phyloP scores from a whole-genome alignment of 1,284 basidiomycete species.

The Austroboletus rostrupii region DNA sequence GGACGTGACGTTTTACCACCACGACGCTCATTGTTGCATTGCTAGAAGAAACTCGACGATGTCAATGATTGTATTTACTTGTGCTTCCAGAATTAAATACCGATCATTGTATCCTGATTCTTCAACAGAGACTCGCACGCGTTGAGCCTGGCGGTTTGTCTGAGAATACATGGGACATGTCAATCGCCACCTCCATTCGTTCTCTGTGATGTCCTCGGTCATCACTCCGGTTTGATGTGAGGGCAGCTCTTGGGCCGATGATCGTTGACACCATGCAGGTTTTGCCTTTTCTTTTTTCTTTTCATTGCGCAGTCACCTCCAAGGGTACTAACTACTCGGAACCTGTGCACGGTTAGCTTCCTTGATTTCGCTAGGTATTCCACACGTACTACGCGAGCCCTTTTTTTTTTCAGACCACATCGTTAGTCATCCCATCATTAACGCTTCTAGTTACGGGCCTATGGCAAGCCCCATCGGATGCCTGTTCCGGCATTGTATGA shows the following conservation, averaged over 20 bases:
- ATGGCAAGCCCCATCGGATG: no score
- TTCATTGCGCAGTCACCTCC: neutral
- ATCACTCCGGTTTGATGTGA: neutral
- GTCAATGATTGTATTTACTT: slow-evolving; percentile 8
- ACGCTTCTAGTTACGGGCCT: no score
- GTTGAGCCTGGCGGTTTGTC: no score
- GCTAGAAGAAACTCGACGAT: neutral
- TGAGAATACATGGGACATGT: no score
- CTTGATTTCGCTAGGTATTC: no score
- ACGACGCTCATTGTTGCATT: neutral
- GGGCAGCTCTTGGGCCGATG: neutral
- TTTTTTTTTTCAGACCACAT: no score
- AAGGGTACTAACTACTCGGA: neutral
- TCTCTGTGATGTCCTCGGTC: no score
- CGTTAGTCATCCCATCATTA: no score
- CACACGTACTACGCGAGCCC: no score
- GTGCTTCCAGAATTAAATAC: slow-evolving; percentile 2
- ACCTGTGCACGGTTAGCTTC: neutral
- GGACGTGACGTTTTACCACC: slow-evolving; percentile 40
- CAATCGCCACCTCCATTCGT: no score
- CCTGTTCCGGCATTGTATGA: no score
- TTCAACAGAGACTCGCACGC: no score
- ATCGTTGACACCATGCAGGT: neutral
- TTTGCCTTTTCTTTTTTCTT: neutral
- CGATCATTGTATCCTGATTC: neutral